Base-by-base conservation (phyloP, 83 land plant genomes). In the Diphasiastrum complanatum region DNA sequence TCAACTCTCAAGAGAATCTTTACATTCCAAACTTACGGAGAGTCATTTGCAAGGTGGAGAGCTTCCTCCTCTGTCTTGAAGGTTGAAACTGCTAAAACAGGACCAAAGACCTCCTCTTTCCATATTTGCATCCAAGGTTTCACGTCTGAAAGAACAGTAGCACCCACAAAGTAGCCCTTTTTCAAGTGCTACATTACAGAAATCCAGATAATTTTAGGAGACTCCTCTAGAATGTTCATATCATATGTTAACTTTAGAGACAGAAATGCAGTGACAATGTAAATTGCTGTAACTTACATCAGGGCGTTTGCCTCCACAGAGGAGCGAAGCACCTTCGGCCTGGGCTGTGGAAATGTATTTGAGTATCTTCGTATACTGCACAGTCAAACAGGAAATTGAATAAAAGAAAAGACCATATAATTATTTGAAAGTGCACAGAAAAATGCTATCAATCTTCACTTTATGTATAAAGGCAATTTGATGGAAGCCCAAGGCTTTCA, bases 51-150 rank as follows among this genome's bases (percentile, higher is more conserved):
- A 4, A 54, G 58, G n/a, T 54, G n/a, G 5, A 54, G 24, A 26
- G 58, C 58, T 54, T 54, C 58, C 11, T 54, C 58, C 29, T 54
- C 58, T 54, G 58, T 54, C 29, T 28, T 54, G 58, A 54, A 54
- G n/a, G 58, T 25, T 28, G 25, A 4, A 8, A 28, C 58, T 28
- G 58, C 33, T 4, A 54, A 25, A 10, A 54, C 58, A 18, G 58
- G 58, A 54, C 58, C 58, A 28, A 54, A 54, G 4, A 54, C 58
- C n/a, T 54, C 58, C n/a, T 54, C 58, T 28, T 54, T 54, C 58
- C 58, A 54, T 54, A 54, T 54, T 25, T 54, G 58, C n/a, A 25
- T 18, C 4, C 5, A 6, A 6, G 36, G 36, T 6, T n/a, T 54
- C 5, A 54, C 58, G 29, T 54, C 29, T 10, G 11, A 5, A 26